Evolutionary conservation across 177 flowering plant genomes (phyloP), one percentile per base, ranked within the genome.

Genomic region (Vitis hybrid): DNA sequence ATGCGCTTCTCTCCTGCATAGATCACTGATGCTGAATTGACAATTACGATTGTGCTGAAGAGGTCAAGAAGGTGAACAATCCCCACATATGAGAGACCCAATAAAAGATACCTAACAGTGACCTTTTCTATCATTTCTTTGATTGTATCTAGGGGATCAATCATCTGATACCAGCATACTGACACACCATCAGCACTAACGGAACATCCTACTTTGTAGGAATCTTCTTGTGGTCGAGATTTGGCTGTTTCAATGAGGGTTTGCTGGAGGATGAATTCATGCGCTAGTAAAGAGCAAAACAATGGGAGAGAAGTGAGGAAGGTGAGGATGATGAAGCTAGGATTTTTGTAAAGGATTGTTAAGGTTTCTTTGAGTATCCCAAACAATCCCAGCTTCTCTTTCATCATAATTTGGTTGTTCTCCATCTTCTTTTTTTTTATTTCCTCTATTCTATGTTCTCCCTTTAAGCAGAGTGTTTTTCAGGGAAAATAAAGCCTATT

Each of bases 41-140:
- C 69, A 0, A 63, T 62, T 6, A 32, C 17, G 18, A 75, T 64
- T 2, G 71, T 70, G 68, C 69, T 70, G 61, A 74, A 17, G 58
- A 77, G 78, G 72, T 80, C 70, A 19, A 78, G 57, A n/a, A 74
- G 57, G 15, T 71, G 74, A n/a, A 80, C 23, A 12, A 77, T 40
- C 7, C 48, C 48, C 9, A 40, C 1, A 40, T 40, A 40, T 40
- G 48, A 40, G 48, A 40, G 48, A 7, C 48, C 48, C 48, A 40
- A 7, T 40, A 40, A 5, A 40, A 40, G 9, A 40, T 40, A 40
- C 48, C 48, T 40, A 0, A 0, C 48, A 40, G 48, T 7, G 48
- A 40, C 8, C 1, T 40, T 40, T 40, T 40, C 48, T 5, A 0
- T 40, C 0, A 40, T 40, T 7, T 40, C 48, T 40, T 40, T 40